Evolutionary conservation across 257 asterid genomes (phyloP).

Genomic region (Nicotiana obtusifolia): DNA sequence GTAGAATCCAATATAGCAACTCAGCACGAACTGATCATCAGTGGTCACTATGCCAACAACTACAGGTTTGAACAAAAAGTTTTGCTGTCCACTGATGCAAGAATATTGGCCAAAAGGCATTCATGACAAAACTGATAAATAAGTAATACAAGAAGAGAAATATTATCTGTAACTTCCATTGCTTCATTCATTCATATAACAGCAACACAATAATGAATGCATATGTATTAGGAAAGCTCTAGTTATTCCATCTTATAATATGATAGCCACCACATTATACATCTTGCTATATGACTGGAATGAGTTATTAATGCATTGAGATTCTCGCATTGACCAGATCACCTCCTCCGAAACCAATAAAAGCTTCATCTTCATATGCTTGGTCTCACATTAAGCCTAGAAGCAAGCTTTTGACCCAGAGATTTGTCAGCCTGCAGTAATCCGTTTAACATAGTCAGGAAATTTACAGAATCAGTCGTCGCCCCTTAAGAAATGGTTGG

Average conservation of each 20-base stretch:
- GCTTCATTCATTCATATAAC: conserved; percentile 1
- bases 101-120: background rate
- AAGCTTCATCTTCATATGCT: conserved; percentile 16
- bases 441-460: background rate
- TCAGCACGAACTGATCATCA: too few relatives aligned
- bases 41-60: too few relatives aligned
- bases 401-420: conserved; percentile 31
- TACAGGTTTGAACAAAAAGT: too few relatives aligned
- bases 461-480: background rate
- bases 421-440: conserved; percentile 27
- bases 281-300: conserved; percentile 4
- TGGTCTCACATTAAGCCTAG: conserved; percentile 30
- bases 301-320: background rate
- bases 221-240: background rate
- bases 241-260: conserved; percentile 1
- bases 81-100: too few relatives aligned
- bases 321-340: background rate
- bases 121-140: background rate
- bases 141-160: background rate
- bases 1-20: too few relatives aligned
- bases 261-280: background rate
- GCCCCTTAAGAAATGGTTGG: background rate
- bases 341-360: background rate
- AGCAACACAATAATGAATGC: conserved; percentile 4
- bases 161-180: background rate